These are phyloP conservation scores for Penium margaritaceum DNA, from an alignment of 139 green algal genomes.

Conservation along the genomic window DNA sequence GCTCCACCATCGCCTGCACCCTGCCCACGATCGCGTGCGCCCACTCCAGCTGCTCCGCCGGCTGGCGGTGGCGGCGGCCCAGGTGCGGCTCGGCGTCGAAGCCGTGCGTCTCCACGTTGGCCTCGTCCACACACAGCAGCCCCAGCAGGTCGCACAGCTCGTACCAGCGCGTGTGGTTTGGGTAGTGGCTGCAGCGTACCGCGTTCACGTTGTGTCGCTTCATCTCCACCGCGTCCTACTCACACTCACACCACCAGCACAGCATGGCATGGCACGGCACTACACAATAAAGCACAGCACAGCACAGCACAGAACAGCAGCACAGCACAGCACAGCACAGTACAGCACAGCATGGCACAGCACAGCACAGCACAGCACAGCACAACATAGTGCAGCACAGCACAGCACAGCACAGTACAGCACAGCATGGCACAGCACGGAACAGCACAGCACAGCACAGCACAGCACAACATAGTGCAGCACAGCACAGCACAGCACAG, in stretches of 20 bases:
- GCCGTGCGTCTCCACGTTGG: constrained; percentile 94
- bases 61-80: constrained; percentile 14
- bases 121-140: constrained; percentile 89
- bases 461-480: too few species aligned
- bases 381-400: too few species aligned
- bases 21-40: constrained; percentile 11
- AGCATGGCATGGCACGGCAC: too few species aligned
- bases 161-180: constrained; percentile 73
- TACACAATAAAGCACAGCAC: neutral
- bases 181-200: constrained; percentile 87
- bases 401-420: too few species aligned
- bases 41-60: constrained; percentile 43
- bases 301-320: too few species aligned
- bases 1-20: constrained; percentile 61
- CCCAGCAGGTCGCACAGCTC: constrained; percentile 56
- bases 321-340: neutral
- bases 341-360: too few species aligned
- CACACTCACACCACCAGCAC: too few species aligned
- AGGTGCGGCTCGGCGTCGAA: constrained; percentile 66
- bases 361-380: too few species aligned
- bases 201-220: constrained; percentile 92
- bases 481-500: too few species aligned
- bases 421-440: too few species aligned
- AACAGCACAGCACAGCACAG: too few species aligned
- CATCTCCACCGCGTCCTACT: constrained; percentile 77